Conservation (phyloP, 2,329 filamentous ascomycete genomes). For the Ophiostoma sp. region DNA sequence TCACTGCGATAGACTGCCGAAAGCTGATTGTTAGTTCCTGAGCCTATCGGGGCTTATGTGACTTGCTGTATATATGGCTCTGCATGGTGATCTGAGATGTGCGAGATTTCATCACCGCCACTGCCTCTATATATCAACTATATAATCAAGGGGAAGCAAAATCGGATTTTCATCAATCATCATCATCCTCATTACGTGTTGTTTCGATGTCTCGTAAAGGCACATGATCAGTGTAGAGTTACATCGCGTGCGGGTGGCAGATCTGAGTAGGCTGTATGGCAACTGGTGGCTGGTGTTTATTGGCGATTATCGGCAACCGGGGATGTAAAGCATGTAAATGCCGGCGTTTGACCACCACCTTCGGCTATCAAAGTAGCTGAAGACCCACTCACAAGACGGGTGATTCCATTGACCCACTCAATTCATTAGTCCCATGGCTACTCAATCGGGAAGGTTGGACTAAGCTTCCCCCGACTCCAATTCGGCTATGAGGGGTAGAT, state of each 20-base stretch:
- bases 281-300: neutral
- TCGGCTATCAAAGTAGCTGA: neutral
- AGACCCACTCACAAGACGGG: neutral
- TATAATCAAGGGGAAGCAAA: too few relatives aligned
- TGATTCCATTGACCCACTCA: neutral
- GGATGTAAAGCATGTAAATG: neutral
- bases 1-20: neutral
- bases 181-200: neutral
- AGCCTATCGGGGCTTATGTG: neutral
- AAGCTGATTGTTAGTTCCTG: neutral
- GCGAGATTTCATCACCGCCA: neutral
- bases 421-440: neutral
- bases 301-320: neutral
- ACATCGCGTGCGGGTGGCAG: neutral
- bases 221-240: neutral
- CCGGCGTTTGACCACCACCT: neutral
- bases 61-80: neutral
- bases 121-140: neutral
- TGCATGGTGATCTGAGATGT: neutral
- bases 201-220: neutral
- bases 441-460: neutral
- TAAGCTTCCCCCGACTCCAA: slow-evolving; percentile 7
- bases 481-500: slow-evolving; percentile 5
- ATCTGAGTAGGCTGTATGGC: neutral
- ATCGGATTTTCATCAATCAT: neutral